phyloP scores from a whole-genome alignment of 148 eudicot genomes.

The Chenopodium formosanum region DNA sequence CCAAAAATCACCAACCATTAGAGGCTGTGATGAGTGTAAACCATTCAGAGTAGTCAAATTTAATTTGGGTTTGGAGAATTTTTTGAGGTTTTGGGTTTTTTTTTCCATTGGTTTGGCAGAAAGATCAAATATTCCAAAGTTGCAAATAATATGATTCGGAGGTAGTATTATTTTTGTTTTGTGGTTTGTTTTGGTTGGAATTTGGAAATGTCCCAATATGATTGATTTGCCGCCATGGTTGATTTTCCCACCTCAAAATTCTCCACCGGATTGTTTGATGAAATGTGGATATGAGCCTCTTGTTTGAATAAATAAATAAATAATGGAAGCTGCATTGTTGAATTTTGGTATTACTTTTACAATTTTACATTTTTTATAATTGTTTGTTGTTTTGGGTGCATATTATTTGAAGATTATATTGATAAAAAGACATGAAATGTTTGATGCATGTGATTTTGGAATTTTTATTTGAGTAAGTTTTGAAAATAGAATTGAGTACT shows the following conservation, averaged over 20 bases:
- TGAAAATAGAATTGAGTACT: too few relatives aligned
- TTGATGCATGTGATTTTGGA: too few relatives aligned
- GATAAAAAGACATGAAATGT: too few relatives aligned
- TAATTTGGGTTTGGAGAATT: not conserved
- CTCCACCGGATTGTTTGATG: not conserved
- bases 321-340: not conserved
- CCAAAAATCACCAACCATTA: too few relatives aligned
- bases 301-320: not conserved
- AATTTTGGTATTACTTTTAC: not conserved
- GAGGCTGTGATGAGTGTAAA: conserved; percentile 18
- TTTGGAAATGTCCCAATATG: not conserved
- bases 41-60: not conserved
- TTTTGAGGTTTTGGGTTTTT: not conserved
- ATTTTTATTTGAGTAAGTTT: too few relatives aligned
- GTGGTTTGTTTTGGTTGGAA: not conserved
- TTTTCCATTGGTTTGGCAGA: conserved; percentile 19
- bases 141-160: too few relatives aligned
- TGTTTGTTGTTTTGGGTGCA: too few relatives aligned
- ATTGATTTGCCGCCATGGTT: conserved; percentile 7
- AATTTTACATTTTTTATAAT: too few relatives aligned
- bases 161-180: not conserved
- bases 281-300: conserved; percentile 26
- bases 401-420: too few relatives aligned
- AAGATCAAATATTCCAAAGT: not conserved
- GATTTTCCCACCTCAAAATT: not conserved